Percentiles rank a stretch among this genome's conserved stretches.
These are phyloP conservation scores for Pleodorina starrii DNA, from an alignment of 139 green algal genomes.

Conservation along the genomic window DNA sequence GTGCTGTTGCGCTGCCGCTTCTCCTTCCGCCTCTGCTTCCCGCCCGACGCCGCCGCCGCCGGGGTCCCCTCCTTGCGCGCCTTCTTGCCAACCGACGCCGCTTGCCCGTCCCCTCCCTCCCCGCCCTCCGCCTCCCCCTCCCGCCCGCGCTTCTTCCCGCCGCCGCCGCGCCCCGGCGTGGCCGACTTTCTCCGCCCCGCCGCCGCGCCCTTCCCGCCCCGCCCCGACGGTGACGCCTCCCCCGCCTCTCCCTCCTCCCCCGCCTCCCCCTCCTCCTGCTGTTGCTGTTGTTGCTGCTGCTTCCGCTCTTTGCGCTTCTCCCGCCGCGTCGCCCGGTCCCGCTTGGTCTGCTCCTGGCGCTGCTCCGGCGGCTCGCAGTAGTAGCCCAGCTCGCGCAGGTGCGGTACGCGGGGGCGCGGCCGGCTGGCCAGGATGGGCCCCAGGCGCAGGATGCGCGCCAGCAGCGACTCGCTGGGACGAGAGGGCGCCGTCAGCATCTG, in stretches of 20 bases:
- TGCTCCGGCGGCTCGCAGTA: background rate
- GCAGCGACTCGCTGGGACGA: constrained; percentile 45
- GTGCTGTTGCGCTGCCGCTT: background rate
- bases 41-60: background rate
- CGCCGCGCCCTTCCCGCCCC: too few species aligned
- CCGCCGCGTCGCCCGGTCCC: too few species aligned
- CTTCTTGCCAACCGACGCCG: background rate
- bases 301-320: background rate
- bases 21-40: background rate
- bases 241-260: background rate
- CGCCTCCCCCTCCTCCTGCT: too few species aligned
- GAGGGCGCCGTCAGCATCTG: constrained; percentile 57
- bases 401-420: background rate
- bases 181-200: background rate
- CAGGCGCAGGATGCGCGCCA: constrained; percentile 55
- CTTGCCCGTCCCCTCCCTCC: background rate
- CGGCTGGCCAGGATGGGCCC: constrained; percentile 40
- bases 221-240: background rate
- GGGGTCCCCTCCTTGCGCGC: background rate
- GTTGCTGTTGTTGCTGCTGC: background rate
- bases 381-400: constrained; percentile 23
- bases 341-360: background rate
- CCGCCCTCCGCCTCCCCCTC: background rate
- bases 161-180: background rate
- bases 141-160: background rate